Percentiles rank a stretch among this genome's conserved stretches.
Conservation (phyloP, 768 basidiomycete genomes). For the Suillus plorans region DNA sequence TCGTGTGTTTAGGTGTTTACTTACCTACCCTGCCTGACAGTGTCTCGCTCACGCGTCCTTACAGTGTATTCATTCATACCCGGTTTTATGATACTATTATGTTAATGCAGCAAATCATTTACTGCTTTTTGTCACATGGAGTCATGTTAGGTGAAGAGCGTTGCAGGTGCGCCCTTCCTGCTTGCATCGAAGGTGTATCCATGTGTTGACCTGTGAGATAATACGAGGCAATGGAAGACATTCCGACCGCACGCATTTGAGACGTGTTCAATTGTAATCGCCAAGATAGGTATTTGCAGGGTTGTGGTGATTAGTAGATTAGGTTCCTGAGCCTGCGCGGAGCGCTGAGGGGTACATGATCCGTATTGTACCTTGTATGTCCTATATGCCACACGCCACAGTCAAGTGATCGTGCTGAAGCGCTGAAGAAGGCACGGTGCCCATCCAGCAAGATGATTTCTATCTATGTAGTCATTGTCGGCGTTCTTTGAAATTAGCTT, state of each 20-base stretch:
- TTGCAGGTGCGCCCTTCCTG: not conserved
- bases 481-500: no score
- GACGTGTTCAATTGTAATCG: not conserved
- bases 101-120: not conserved
- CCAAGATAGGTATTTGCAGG: not conserved
- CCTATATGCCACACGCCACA: not conserved
- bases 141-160: not conserved
- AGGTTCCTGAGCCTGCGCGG: not conserved
- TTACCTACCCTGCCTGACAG: not conserved
- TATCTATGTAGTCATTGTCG: not conserved
- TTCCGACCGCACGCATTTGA: not conserved
- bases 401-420: not conserved
- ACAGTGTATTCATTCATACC: not conserved
- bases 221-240: not conserved
- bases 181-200: not conserved
- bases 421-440: not conserved
- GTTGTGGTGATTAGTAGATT: not conserved
- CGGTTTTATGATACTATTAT: not conserved
- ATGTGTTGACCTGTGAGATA: not conserved
- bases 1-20: not conserved
- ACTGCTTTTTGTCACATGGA: not conserved
- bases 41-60: not conserved
- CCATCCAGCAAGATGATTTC: not conserved
- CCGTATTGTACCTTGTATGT: not conserved
- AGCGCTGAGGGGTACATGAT: not conserved